Evolutionary conservation across 2,329 filamentous ascomycete species (phyloP), one percentile per base, ranked within the genome.

Genomic region (Graphiopsis chlorocephala): DNA sequence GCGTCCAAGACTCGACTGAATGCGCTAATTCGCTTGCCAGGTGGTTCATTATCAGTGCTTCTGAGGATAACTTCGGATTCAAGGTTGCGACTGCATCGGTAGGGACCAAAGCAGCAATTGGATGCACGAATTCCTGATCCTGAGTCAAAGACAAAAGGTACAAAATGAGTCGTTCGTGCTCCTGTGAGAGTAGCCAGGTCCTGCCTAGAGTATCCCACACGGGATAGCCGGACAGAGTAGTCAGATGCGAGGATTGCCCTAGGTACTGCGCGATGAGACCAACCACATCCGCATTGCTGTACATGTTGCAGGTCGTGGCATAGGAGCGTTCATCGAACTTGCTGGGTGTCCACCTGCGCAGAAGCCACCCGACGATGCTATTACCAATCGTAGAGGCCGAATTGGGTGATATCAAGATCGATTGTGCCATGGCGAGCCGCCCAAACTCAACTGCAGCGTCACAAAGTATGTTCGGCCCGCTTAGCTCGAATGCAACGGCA

Each of bases 401-500:
- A 65, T 86, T 88, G 1, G 91, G 90, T 52, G 90, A 86, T 71
- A 89, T 85, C 29, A 85, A 83, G 69, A 90, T 88, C 61, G 87
- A 86, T 47, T 87, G 80, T 64, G 88, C 84, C 38, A 95, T 81
- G 48, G 96, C 76, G 63, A 85, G 85, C 17, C 85, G 81, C 86
- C 96, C 91, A 47, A 99, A 76, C 2, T 84, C 81, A 20, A 94
- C 80, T 3, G 91, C 90, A 1, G 92, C 88, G 74, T 98, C 95
- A n/a, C 89, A 89, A 20, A 97, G 79, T 23, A 88, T 76, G 1
- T 88, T 87, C 8, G 95, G 94, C 0, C 93, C 93, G 73, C 89
- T 94, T 38, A 94, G 82, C 71, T 96, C 93, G 53, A 92, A 88
- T 25, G 89, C 89, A 5, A 87, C 86, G 12, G 96, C 82, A 65